Evolutionary conservation across 2,329 filamentous ascomycete species (phyloP), one percentile per base, ranked within the genome.

Genomic region (Penicillium nordicum): DNA sequence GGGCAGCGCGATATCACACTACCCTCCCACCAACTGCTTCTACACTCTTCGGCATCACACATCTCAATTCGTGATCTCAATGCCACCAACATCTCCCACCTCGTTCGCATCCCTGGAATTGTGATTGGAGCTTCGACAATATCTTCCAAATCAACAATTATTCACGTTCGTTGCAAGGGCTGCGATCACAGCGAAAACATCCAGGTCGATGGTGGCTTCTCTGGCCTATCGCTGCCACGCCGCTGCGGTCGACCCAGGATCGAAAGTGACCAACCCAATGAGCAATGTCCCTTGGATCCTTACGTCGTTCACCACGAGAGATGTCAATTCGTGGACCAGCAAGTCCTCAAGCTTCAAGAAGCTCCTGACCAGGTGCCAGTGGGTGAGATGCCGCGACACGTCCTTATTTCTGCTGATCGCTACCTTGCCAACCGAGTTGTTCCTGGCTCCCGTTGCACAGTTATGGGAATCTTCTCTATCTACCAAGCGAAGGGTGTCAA

Each of bases 391-490:
- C 94, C 94, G 3, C 84, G 94, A 41, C 94, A 99, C 67, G 95
- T 99, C 44, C 84, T 97, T 59, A 90, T 99, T 59, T 96, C 92
- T 0, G 94, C 94, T n/a, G 94, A 99, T 71, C 85, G 94, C 51
- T 97, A 97, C 70, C 80, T 99, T 45, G 94, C 93, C 11, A 99
- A 99, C 72, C 86, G 92, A 50, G 94, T 99, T 3, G 92, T 99
- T 4, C 94, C 94, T 6, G 94, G 94, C 30, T 95, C 93, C 49
- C 84, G 93, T 72, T 99, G 94, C 73, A 96, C 92, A 3, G 83
- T 99, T 18, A 97, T 94, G 84, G 94, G 94, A 21, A 91, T 99
- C 34, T 99, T 97, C 78, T 97, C 93, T 30, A 97, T 97, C 69
- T 99, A 97, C 74, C 91, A 97, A 73, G 89, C 88, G 66, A 97